Base-by-base conservation (phyloP, 495 filamentous ascomycete genomes). In the Tuber magnatum region DNA sequence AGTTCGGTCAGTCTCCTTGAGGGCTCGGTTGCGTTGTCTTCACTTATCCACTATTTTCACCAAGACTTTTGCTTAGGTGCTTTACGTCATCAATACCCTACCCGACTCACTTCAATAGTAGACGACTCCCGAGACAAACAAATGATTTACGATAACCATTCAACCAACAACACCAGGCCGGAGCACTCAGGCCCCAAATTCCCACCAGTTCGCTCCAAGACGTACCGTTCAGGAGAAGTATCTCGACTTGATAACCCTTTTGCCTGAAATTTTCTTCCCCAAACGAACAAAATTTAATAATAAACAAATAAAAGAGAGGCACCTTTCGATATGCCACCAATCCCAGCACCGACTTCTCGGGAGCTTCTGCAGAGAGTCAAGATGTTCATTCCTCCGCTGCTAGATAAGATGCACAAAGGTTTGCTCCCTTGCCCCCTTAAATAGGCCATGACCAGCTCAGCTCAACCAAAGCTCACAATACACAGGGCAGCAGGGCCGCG, bases 361-460 rank as follows among this genome's bases (percentile, higher is more conserved):
- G 91, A 92, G 74, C 85, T 97, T 43, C 86, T 99, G 38, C 83
- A 85, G 71, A 93, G 92, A 83, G 94, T 94, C 82, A 91, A 92
- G 86, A 93, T 91, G 84, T 92, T 99, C 84, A 88, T 99, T 69
- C 95, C 95, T 65, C 95, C 95, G 14, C 91, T 99, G 91, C 88
- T 98, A 18, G 93, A 95, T 82, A 94, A 89, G 77, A 97, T 99
- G 82, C 95, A 99, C 83, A 99, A 99, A 90, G 95, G 94, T 94
- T 81, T 71, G 74, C 75, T 76, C 56, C 46, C 6, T 56, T 10
- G 20, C 32, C 48, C 38, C 70, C 24, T 24, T 46, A 35, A 48
- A 75, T 51, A 7, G 10, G 75, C 22, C 65, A 43, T 32, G 1
- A 73, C 79, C 48, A 81, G 70, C 73, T 51, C 75, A 81, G 68